Conservation (phyloP, 2,329 filamentous ascomycete genomes). For the Microsporum audouinii region DNA sequence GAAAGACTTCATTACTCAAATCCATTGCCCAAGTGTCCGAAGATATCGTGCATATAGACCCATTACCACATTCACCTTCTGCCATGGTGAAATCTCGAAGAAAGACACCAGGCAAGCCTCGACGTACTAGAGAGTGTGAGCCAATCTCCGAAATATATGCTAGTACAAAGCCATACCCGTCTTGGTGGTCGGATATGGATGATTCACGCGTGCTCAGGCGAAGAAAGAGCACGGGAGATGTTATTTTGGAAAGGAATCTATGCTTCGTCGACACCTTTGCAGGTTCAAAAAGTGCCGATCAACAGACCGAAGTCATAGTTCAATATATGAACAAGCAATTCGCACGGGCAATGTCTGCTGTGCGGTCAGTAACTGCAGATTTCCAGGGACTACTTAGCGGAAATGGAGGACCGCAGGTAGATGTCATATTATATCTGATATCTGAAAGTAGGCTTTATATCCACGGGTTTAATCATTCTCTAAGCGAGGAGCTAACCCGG, state of each 20-base stretch:
- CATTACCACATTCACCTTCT: slow-evolving; percentile 29
- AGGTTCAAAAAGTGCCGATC: slow-evolving; percentile 38
- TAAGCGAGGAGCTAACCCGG: background rate
- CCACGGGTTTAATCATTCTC: background rate
- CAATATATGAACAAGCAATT: slow-evolving; percentile 64
- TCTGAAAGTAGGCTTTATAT: slow-evolving; percentile 47
- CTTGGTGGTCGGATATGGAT: slow-evolving; percentile 78
- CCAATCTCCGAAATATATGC: slow-evolving; percentile 59
- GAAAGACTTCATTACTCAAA: slow-evolving; percentile 82
- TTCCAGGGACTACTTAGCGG: slow-evolving; percentile 67
- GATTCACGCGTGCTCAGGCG: slow-evolving; percentile 49
- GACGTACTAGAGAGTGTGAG: slow-evolving; percentile 11
- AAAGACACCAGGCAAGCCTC: slow-evolving; percentile 11
- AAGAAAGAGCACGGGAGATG: slow-evolving; percentile 61
- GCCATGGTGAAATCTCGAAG: slow-evolving; percentile 6
- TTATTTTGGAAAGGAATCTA: slow-evolving; percentile 77
- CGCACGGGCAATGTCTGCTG: slow-evolving; percentile 49
- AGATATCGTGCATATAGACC: slow-evolving; percentile 88
- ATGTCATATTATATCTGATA: slow-evolving; percentile 74
- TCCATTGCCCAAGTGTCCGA: slow-evolving; percentile 77
- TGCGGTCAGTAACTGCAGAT: slow-evolving; percentile 58
- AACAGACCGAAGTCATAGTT: slow-evolving; percentile 49
- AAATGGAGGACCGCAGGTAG: slow-evolving; percentile 70
- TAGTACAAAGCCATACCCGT: slow-evolving; percentile 72
- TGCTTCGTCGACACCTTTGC: slow-evolving; percentile 81